Conservation (phyloP, 352 stramenopile genomes). For the Lagenidium sp. region DNA sequence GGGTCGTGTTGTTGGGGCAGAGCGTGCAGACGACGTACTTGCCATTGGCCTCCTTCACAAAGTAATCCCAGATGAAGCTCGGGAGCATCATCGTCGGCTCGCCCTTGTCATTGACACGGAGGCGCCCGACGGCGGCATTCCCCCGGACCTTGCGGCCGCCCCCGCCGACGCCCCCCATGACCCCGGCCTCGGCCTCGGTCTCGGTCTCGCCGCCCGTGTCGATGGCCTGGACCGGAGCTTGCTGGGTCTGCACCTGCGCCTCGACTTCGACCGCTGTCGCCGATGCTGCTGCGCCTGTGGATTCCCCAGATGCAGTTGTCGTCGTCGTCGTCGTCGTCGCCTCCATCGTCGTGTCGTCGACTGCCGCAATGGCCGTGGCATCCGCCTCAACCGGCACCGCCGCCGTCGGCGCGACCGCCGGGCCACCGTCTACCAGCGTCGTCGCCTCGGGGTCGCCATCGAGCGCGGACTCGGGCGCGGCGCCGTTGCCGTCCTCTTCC, state of each 20-base stretch:
- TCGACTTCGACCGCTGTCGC: background rate
- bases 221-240: background rate
- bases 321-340: too few species aligned
- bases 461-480: background rate
- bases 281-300: background rate
- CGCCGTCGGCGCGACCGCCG: background rate
- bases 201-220: background rate
- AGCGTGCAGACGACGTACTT: conserved; percentile 78
- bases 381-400: too few species aligned
- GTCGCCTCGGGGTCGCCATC: background rate
- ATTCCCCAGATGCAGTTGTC: background rate
- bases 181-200: background rate
- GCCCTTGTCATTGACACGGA: conserved; percentile 36
- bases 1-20: conserved; percentile 50
- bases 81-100: conserved; percentile 58
- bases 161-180: background rate
- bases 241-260: too few species aligned
- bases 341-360: too few species aligned
- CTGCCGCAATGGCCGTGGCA: too few species aligned
- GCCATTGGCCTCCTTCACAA: conserved; percentile 61
- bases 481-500: background rate
- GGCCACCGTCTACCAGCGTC: background rate
- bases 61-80: conserved; percentile 83
- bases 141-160: too few species aligned
- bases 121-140: conserved; percentile 4